Percentiles rank a stretch among this genome's conserved stretches.
phyloP scores from a whole-genome alignment of 352 stramenopile genomes.

The Phytophthora pseudosyringae region DNA sequence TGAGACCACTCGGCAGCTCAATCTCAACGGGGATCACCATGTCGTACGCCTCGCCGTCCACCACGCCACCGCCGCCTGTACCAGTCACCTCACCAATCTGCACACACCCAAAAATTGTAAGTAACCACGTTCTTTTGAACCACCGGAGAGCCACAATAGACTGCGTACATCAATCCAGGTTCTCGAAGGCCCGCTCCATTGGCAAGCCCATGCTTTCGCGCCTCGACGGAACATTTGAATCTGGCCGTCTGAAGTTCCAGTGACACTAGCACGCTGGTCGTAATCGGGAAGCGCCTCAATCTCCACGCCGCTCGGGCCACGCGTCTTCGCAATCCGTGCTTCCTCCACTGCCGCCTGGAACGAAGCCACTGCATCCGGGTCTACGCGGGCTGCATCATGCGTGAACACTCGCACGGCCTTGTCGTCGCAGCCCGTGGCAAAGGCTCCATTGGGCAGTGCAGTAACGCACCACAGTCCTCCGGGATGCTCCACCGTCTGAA shows the following conservation, averaged over 20 bases:
- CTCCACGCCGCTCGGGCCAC: conserved; percentile 92
- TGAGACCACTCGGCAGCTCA: conserved; percentile 91
- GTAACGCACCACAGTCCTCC: conserved; percentile 88
- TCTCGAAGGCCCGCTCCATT: conserved; percentile 91
- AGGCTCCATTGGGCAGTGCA: conserved; percentile 83
- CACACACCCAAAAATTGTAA: neutral
- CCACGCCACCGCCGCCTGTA: conserved; percentile 79
- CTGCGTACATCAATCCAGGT: conserved; percentile 95
- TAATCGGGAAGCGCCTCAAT: conserved; percentile 95
- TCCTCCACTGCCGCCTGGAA: conserved; percentile 75
- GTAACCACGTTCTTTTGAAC: neutral
- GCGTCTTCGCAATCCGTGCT: conserved; percentile 57
- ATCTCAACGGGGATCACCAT: conserved; percentile 98
- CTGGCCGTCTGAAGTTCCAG: conserved; percentile 92
- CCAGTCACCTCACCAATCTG: conserved; percentile 89
- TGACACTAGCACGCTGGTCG: conserved; percentile 77
- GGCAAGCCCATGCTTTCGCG: conserved; percentile 93
- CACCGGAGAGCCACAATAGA: neutral
- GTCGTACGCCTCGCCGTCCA: conserved; percentile 95
- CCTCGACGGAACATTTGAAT: conserved; percentile 97
- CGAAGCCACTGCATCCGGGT: conserved; percentile 62
- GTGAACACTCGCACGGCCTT: conserved; percentile 94
- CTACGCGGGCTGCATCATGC: conserved; percentile 63
- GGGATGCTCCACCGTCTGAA: conserved; percentile 87
- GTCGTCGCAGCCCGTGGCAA: conserved; percentile 95